phyloP scores from a whole-genome alignment of 129 eudicot species.

The Solidago caesia region DNA sequence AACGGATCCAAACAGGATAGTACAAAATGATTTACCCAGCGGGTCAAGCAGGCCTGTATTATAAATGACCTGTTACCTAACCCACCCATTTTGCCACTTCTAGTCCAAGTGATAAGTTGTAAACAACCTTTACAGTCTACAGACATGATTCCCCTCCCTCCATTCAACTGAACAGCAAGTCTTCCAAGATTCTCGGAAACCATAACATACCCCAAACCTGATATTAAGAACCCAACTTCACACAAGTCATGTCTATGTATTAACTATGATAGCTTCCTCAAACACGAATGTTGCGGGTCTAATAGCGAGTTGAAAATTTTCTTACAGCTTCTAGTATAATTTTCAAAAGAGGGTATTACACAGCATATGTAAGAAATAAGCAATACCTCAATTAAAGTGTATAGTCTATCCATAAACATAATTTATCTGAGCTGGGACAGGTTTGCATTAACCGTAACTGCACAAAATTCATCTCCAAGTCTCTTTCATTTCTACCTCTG shows the following conservation, averaged over 20 bases:
- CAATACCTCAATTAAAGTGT: neutral
- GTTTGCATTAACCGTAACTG: neutral
- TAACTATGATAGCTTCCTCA: neutral
- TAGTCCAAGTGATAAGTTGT: neutral
- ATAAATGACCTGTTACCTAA: neutral
- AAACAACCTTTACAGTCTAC: neutral
- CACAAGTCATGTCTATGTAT: neutral
- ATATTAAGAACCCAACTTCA: neutral
- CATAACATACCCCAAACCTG: neutral
- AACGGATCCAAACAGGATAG: neutral
- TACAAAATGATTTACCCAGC: neutral
- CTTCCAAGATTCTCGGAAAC: conserved; percentile 2
- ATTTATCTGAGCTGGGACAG: neutral
- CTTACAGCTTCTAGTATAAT: neutral
- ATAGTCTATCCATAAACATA: neutral
- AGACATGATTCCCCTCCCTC: neutral
- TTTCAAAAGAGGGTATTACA: neutral
- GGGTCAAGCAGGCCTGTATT: neutral
- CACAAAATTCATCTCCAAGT: neutral
- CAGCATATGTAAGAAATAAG: conserved; percentile 4
- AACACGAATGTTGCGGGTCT: neutral
- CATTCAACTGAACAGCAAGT: neutral
- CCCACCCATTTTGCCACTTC: neutral
- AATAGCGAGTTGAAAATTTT: neutral
- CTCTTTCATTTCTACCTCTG: neutral